These are phyloP conservation scores for Oryza coarctata DNA, from an alignment of 176 grass and related monocot genomes.

Conservation along the genomic window DNA sequence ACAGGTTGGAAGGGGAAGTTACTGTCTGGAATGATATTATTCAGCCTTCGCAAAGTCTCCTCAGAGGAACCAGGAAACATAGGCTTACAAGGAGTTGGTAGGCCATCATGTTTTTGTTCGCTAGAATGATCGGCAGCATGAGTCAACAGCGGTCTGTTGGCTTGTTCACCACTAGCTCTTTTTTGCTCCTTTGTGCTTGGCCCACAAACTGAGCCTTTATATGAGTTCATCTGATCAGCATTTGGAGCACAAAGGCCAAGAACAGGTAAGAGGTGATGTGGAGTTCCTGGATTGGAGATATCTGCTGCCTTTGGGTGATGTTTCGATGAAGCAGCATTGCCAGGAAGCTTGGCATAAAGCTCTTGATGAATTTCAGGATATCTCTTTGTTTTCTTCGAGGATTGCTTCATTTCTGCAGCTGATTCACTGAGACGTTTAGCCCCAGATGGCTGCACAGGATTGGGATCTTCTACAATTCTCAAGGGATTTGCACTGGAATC, in stretches of 20 bases:
- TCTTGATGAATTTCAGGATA: constrained; percentile 59
- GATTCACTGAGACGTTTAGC: constrained; percentile 49
- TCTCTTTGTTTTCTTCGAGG: constrained; percentile 57
- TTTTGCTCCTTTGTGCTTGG: constrained; percentile 51
- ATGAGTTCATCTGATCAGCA: constrained; percentile 63
- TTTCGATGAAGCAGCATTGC: constrained; percentile 43
- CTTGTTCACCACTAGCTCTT: constrained; percentile 41
- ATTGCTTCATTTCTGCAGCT: constrained; percentile 49
- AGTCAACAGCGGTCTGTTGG: constrained; percentile 33
- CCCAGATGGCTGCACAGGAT: constrained; percentile 40
- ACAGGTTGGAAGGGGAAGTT: constrained; percentile 93
- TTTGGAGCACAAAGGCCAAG: constrained; percentile 95
- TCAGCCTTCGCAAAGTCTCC: constrained; percentile 58
- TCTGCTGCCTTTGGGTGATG: constrained; percentile 45
- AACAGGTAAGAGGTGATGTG: constrained; percentile 75
- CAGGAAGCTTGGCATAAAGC: constrained; percentile 45
- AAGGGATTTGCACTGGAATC: constrained; percentile 43
- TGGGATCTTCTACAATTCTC: constrained; percentile 44
- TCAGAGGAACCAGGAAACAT: constrained; percentile 47
- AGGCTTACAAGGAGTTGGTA: constrained; percentile 35
- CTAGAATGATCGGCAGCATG: constrained; percentile 36
- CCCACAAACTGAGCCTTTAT: constrained; percentile 41
- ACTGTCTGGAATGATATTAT: constrained; percentile 66
- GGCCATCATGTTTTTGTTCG: constrained; percentile 37
- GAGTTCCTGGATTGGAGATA: constrained; percentile 52